Evolutionary conservation across 2,329 filamentous ascomycete genomes (phyloP).

Genomic region (Nigrospora sphaerica): DNA sequence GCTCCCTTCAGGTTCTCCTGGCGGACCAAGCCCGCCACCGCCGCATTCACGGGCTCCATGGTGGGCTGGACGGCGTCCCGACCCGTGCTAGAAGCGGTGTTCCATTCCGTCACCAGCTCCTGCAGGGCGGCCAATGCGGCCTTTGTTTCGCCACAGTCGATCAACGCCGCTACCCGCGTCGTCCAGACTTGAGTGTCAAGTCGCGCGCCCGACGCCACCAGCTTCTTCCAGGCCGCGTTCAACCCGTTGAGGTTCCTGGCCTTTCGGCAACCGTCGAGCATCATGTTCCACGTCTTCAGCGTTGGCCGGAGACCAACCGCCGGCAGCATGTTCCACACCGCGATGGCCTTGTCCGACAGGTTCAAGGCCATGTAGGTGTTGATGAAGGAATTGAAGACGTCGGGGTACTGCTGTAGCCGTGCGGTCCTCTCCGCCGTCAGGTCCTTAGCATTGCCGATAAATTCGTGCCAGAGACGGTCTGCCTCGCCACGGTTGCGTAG

Average conservation of each 20-base stretch:
- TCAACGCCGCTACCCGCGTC: constrained; percentile 58
- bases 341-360: constrained; percentile 17
- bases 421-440: constrained; percentile 10
- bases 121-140: constrained; percentile 56
- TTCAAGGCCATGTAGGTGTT: constrained; percentile 17
- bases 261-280: constrained; percentile 64
- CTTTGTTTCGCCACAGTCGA: constrained; percentile 45
- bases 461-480: constrained; percentile 16
- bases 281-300: constrained; percentile 61
- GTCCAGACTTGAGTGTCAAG: constrained; percentile 66
- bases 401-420: constrained; percentile 10
- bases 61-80: constrained; percentile 45
- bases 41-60: constrained; percentile 62
- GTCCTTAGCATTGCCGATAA: constrained; percentile 9
- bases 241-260: constrained; percentile 53
- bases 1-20: constrained; percentile 40
- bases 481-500: constrained; percentile 11
- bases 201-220: constrained; percentile 47
- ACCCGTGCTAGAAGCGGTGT: not conserved
- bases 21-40: constrained; percentile 54
- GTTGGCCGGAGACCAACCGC: constrained; percentile 47
- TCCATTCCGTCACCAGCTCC: constrained; percentile 59
- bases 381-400: constrained; percentile 21
- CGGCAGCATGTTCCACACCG: constrained; percentile 17
- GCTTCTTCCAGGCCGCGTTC: constrained; percentile 59